Base-by-base conservation (phyloP, 1,139 yeast species). In the Chernovozyma aurita region DNA sequence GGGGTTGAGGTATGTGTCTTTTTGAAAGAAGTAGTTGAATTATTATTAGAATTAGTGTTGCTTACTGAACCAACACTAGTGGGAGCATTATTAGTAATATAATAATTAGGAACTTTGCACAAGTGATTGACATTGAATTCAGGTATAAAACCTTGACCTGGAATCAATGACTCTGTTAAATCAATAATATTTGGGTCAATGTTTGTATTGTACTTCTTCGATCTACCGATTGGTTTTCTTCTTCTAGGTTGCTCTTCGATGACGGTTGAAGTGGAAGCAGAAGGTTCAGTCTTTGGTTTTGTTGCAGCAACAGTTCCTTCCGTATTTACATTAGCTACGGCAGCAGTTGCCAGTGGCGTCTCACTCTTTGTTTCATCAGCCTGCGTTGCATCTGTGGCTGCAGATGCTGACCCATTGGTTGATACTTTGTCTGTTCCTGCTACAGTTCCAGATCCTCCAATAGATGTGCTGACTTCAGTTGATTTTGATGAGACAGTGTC, bases 121-220 rank as follows among this genome's bases (percentile, higher is more conserved):
- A 69, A 43, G 42, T 64, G 66, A 38, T 55, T 60, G 9, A 70
- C 59, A 40, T 59, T 66, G 43, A 70, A 70, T 42, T 68, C 75
- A 30, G 65, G 73, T 30, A 70, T 62, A 34, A 49, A 64, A 1
- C 76, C 76, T 47, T 68, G 73, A 1, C 76, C 76, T 1, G 74
- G 74, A 9, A 69, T 53, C 2, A 67, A 58, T 4, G 65, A 61
- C 34, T 70, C 74, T 4, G 57, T 44, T 41, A 69, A 60, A 41
- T 70, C 74, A 14, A 65, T 42, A 14, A 53, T 44, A 44, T 70
- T 68, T 3, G 73, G 71, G 45, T 70, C 75, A 17, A 63, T 51
- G 36, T 54, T 59, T 9, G 58, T 52, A 31, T 58, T 55, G 37
- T 55, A 52, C 42, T 63, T 66, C 41, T 58, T 61, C 3, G 57